Conservation (phyloP, 2,329 filamentous ascomycete genomes). For the Leptographium galeiforme region DNA sequence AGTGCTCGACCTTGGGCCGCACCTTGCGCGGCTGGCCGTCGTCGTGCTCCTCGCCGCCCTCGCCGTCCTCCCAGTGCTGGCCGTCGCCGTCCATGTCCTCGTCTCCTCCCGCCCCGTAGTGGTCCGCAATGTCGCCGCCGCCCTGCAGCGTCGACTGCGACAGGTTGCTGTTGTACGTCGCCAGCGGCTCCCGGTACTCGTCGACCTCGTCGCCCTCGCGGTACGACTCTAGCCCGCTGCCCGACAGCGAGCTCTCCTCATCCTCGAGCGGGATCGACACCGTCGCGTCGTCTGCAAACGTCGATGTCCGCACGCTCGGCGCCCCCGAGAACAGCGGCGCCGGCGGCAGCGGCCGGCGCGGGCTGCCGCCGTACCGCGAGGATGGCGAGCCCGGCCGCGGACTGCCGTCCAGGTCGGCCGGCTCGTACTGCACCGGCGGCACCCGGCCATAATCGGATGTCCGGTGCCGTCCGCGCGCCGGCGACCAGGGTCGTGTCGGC, state of each 20-base stretch:
- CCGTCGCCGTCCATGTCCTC: constrained; percentile 15
- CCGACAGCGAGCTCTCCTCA: constrained; percentile 59
- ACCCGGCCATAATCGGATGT: constrained; percentile 33
- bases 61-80: background rate
- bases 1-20: constrained; percentile 53
- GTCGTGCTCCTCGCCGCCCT: background rate
- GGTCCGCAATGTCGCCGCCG: constrained; percentile 8
- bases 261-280: constrained; percentile 52
- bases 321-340: constrained; percentile 62
- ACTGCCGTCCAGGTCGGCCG: constrained; percentile 75
- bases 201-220: constrained; percentile 8
- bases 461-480: constrained; percentile 24
- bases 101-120: background rate
- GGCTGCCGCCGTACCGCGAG: constrained; percentile 76
- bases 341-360: constrained; percentile 73
- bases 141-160: constrained; percentile 44
- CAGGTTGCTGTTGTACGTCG: constrained; percentile 29
- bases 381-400: constrained; percentile 85
- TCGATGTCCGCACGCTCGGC: constrained; percentile 26
- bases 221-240: constrained; percentile 14
- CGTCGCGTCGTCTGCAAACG: constrained; percentile 53
- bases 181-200: constrained; percentile 44
- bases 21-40: background rate
- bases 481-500: constrained; percentile 46
- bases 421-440: constrained; percentile 66